These are phyloP conservation scores for Pyrenopolyporus hunteri DNA, from an alignment of 495 filamentous ascomycete genomes.

Conservation along the genomic window DNA sequence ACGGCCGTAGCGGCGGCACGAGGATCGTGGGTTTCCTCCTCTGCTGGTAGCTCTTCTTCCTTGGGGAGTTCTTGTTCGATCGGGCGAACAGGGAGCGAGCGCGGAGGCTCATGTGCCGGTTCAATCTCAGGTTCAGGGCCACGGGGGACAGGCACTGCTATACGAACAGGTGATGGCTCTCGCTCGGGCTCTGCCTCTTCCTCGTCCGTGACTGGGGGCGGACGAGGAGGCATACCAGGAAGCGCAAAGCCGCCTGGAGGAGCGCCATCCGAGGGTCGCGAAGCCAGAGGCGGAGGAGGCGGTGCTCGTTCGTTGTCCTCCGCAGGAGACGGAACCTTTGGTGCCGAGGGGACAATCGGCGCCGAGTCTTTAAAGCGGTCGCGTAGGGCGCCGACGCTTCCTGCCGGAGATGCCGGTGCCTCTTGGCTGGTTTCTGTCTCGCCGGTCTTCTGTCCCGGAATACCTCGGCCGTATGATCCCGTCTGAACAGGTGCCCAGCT, in stretches of 20 bases:
- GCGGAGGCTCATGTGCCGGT: conserved; percentile 54
- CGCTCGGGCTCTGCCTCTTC: conserved; percentile 56
- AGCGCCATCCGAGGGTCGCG: conserved; percentile 54
- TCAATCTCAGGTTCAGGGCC: conserved; percentile 59
- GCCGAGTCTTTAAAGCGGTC: conserved; percentile 76
- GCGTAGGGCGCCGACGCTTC: conserved; percentile 70
- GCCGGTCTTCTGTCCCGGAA: conserved; percentile 63
- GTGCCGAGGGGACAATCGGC: conserved; percentile 62
- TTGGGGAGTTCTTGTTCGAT: conserved; percentile 64
- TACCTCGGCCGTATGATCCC: conserved; percentile 68
- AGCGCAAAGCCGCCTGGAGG: conserved; percentile 69
- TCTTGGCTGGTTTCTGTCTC: conserved; percentile 52
- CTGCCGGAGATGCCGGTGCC: conserved; percentile 51
- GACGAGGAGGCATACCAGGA: conserved; percentile 71
- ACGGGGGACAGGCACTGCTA: conserved; percentile 85
- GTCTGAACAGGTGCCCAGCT: conserved; percentile 85
- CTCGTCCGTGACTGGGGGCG: conserved; percentile 59
- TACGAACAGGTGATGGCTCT: conserved; percentile 76
- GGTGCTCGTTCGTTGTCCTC: conserved; percentile 52
- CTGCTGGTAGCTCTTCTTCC: conserved; percentile 68
- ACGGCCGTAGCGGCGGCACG: conserved; percentile 67
- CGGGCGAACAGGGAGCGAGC: conserved; percentile 53
- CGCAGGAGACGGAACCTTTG: conserved; percentile 35
- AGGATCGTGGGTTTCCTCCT: conserved; percentile 65
- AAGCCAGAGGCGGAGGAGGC: conserved; percentile 65